Percentiles rank a stretch among this genome's conserved stretches.
Conservation (phyloP, 1,284 basidiomycete species). For the Coriolopsis trogii region DNA sequence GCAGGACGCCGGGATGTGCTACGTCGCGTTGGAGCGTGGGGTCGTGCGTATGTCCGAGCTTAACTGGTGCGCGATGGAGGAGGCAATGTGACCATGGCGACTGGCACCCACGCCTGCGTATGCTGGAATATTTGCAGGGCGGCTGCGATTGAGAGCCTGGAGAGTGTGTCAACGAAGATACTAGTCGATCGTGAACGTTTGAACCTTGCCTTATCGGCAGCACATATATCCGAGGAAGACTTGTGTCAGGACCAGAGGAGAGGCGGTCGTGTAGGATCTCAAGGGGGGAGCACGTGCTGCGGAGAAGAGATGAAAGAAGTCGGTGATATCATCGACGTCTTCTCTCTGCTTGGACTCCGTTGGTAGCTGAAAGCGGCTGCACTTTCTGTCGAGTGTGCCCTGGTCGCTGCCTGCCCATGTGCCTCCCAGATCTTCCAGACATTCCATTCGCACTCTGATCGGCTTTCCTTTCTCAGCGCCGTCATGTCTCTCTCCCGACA, state of each 20-base stretch:
- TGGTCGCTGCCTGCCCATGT: constrained; percentile 21
- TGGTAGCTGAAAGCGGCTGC: constrained; percentile 1
- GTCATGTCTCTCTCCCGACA: constrained; percentile 7
- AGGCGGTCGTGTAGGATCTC: neutral
- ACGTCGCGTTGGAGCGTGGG: neutral
- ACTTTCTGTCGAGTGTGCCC: neutral
- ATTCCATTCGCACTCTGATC: constrained; percentile 7
- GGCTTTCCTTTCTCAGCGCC: constrained; percentile 16
- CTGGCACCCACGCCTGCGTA: constrained; percentile 1
- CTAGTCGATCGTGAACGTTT: no score
- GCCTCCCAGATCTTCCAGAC: constrained; percentile 4
- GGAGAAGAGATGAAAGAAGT: constrained; percentile 5
- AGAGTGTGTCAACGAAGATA: no score
- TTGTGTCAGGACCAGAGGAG: no score
- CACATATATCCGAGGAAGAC: no score
- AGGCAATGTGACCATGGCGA: constrained; percentile 21
- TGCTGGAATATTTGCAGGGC: no score
- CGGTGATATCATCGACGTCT: constrained; percentile 18
- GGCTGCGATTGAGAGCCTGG: no score
- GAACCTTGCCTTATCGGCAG: no score
- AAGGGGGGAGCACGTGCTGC: constrained; percentile 12
- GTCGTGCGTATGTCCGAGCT: constrained; percentile 2
- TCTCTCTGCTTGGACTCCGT: neutral
- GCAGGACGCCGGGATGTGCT: no score
- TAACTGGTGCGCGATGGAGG: neutral